Base-by-base conservation (phyloP, 23 red algal species). In the Gracilariopsis chorda region DNA sequence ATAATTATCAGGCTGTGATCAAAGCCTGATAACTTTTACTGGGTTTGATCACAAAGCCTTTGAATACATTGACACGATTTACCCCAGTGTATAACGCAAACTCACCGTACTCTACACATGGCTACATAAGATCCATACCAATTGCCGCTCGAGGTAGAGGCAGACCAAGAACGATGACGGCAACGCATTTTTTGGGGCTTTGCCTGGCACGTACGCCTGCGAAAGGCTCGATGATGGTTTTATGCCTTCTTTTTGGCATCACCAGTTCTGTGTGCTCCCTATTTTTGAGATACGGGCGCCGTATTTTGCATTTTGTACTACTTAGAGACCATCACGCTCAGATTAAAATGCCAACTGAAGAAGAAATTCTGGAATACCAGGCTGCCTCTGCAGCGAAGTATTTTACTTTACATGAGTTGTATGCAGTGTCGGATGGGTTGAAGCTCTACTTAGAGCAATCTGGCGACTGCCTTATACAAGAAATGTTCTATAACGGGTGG, bases 231-330 rank as follows among this genome's bases (percentile, higher is more conserved):
- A 86, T 37, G 0, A 86, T 71, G 81, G 69, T 59, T n/a, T 42
- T 86, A 46, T 86, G 55, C 48, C 14, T 69, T 56, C 1, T 71
- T 1, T 86, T 45, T 20, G 1, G 58, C 7, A 33, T 86, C 0
- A 70, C 0, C 25, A 0, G 29, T 24, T 86, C 81, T 23, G 32
- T 86, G 4, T 28, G 3, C 19, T 67, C 53, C 7, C n/a, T 69
- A 20, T 86, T 86, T 65, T n/a, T 86, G 13, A 56, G 55, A 56
- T 86, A 69, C 24, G 27, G 81, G 24, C 32, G 55, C 24, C 81
- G 56, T 32, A 20, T 69, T 70, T 11, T 86, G 8, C 59, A 69
- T 29, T 49, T 4, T 16, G 60, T 32, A 25, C 14, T 48, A 16
- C 34, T 8, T 28, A 86, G 0, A 5, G 58, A 82, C 10, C 10